These are phyloP conservation scores for Nannizzia gypsea DNA, from an alignment of 2,329 filamentous ascomycete genomes.

Conservation along the genomic window DNA sequence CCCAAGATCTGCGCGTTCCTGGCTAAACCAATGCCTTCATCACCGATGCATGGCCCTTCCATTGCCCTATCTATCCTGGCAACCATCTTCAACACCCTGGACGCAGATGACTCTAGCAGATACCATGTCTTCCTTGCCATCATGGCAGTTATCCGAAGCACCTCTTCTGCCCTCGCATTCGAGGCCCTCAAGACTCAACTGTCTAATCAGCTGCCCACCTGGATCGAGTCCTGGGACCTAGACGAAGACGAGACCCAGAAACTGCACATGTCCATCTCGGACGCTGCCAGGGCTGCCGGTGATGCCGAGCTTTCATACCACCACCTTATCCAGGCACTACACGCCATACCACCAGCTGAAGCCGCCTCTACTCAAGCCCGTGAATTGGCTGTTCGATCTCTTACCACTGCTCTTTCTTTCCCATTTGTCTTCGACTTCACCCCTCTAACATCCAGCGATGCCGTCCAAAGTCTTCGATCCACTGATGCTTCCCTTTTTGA, in stretches of 20 bases:
- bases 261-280: constrained; percentile 70
- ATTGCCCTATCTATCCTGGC: constrained; percentile 83
- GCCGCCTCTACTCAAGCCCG: constrained; percentile 44
- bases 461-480: constrained; percentile 74
- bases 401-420: constrained; percentile 55
- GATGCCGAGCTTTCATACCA: constrained; percentile 66
- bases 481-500: constrained; percentile 78
- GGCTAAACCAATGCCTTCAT: constrained; percentile 71
- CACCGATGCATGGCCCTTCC: constrained; percentile 70
- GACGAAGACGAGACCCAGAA: constrained; percentile 73
- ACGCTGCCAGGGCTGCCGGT: constrained; percentile 64
- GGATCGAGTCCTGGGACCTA: constrained; percentile 73
- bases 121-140: constrained; percentile 88
- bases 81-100: constrained; percentile 91
- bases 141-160: constrained; percentile 64
- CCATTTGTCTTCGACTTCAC: constrained; percentile 61
- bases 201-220: constrained; percentile 61
- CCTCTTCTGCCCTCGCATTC: constrained; percentile 61
- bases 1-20: constrained; percentile 83
- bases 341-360: constrained; percentile 56
- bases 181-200: constrained; percentile 75
- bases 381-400: constrained; percentile 50
- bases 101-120: constrained; percentile 62
- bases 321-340: constrained; percentile 63
- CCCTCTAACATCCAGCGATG: constrained; percentile 57